These are phyloP conservation scores for Fusarium heterosporum DNA, from an alignment of 2,329 filamentous ascomycete genomes.

Conservation along the genomic window DNA sequence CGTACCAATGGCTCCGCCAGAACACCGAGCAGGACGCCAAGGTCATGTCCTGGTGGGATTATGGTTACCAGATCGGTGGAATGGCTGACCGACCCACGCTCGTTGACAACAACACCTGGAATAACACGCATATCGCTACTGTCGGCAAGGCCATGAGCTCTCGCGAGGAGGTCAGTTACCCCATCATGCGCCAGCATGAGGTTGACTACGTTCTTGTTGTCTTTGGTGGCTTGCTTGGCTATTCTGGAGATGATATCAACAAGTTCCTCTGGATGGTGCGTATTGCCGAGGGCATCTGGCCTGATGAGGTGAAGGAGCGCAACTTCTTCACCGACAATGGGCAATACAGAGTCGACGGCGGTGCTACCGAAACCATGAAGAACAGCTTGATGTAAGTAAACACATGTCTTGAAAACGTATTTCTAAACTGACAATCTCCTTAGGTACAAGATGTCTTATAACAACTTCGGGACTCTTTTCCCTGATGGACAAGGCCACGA, in stretches of 20 bases:
- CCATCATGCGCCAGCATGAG: conserved; percentile 97
- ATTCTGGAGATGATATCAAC: conserved; percentile 99
- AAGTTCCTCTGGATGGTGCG: conserved; percentile 99
- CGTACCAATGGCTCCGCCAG: conserved; percentile 98
- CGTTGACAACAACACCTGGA: conserved; percentile 99
- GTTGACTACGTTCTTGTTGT: conserved; percentile 99
- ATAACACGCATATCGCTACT: conserved; percentile 99
- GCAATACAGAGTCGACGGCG: conserved; percentile 94
- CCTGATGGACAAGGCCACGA: conserved; percentile 90
- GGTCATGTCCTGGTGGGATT: conserved; percentile 99
- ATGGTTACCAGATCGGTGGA: conserved; percentile 98
- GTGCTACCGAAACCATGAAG: conserved; percentile 96
- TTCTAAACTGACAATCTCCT: conserved; percentile 25
- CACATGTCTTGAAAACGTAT: neutral
- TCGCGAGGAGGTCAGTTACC: conserved; percentile 96
- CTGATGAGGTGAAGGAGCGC: conserved; percentile 97
- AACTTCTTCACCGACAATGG: conserved; percentile 94
- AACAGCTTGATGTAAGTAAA: conserved; percentile 96
- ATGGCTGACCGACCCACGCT: conserved; percentile 98
- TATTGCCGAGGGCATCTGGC: conserved; percentile 99
- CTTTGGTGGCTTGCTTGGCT: conserved; percentile 94
- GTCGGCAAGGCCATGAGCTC: conserved; percentile 99
- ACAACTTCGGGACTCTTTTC: conserved; percentile 95
- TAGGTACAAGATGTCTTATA: conserved; percentile 99
- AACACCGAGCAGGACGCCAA: conserved; percentile 96